Base-by-base conservation (phyloP, 73 alveolate species). In the Paramecium primaurelia region DNA sequence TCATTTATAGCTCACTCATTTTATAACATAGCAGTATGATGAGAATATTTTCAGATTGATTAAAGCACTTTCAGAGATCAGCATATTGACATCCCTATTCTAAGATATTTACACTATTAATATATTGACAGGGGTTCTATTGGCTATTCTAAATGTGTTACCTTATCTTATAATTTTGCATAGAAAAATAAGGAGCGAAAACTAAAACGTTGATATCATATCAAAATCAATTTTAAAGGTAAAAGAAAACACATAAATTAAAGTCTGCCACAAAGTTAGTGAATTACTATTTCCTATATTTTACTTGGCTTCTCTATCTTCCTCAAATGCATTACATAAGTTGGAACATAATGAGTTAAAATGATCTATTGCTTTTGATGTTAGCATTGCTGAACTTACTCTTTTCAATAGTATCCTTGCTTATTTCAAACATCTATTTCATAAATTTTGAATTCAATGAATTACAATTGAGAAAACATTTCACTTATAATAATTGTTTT, bases 401-500 rank as follows among this genome's bases (percentile, higher is more conserved):
- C 36, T 73, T 73, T 40, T 37, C 59, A 12, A 36, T 44, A 30
- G 8, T 73, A 73, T 73, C 58, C 18, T 9, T 73, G 14, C 20
- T 32, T 34, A 64, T 64, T 28, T 73, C 87, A 12, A 73, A 73
- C 26, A 36, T 38, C n/a, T 73, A 37, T 37, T 73, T 73, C 59
- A 73, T 73, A 36, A 73, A 73, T 73, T 73, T 73, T n/a, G 87
- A 73, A 73, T 73, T 73, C 47, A 73, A 73, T 40, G 87, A 73
- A 18, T 2, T 20, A 12, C 16, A 40, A 30, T 16, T 73, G 37
- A 73, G 59, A 73, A 73, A 73, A 38, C 59, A 73, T 18, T 73
- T 73, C 16, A 37, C 87, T 0, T 73, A 73, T 10, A 37, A 37
- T 22, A 73, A 73, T 73, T 73, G 58, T 16, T 5, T 73, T 3